Conservation (phyloP, 345 rosid genomes). For the Salix brachista region DNA sequence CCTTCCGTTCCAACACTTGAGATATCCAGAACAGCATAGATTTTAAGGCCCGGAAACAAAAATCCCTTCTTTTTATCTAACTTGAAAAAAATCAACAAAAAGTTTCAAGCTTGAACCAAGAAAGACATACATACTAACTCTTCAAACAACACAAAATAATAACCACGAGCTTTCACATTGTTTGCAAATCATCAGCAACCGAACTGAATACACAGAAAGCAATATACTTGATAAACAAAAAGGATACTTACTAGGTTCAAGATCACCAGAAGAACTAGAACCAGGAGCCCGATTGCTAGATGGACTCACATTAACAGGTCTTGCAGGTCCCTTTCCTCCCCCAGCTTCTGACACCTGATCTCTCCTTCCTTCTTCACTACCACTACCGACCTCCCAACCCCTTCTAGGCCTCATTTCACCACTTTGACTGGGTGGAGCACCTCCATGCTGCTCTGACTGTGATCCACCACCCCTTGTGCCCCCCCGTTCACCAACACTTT, state of each 20-base stretch:
- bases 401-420: not conserved
- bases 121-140: not conserved
- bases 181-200: not conserved
- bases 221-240: not conserved
- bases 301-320: not conserved
- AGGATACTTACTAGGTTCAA: not conserved
- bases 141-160: not conserved
- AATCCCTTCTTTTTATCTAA: not conserved
- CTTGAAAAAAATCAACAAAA: not conserved
- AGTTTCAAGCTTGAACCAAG: not conserved
- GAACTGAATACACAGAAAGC: not conserved
- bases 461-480: not conserved
- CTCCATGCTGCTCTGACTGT: not conserved
- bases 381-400: not conserved
- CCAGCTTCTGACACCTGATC: not conserved
- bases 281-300: not conserved
- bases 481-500: not conserved
- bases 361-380: not conserved
- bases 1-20: not conserved
- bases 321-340: not conserved
- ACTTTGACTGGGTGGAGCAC: not conserved
- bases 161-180: not conserved
- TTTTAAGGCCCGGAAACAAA: not conserved
- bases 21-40: not conserved
- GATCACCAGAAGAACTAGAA: not conserved